phyloP scores from a whole-genome alignment of 2,329 filamentous ascomycete species.

The Epichloe gansuensis region DNA sequence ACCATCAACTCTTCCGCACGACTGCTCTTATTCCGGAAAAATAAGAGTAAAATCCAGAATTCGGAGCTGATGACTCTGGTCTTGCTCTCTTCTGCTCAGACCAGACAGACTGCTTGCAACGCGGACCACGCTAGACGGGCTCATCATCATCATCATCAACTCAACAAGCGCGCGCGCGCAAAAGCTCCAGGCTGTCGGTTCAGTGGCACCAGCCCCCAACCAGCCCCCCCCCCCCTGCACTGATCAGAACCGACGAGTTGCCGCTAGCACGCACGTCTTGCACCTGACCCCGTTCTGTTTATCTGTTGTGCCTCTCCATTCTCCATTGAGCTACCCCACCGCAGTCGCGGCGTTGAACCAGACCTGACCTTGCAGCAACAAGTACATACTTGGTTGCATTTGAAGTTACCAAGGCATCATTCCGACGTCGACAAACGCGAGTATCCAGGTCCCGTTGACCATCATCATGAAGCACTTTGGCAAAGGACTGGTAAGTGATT shows the following conservation, averaged over 20 bases:
- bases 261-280: conserved; percentile 5
- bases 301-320: conserved; percentile 7
- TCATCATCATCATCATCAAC: too few relatives aligned
- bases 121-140: too few relatives aligned
- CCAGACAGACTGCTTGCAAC: too few relatives aligned
- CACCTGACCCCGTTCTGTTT: conserved; percentile 16
- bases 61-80: too few relatives aligned
- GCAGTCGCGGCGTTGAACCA: conserved; percentile 9
- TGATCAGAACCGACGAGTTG: too few relatives aligned
- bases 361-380: conserved; percentile 3
- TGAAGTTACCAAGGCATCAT: neutral
- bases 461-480: conserved; percentile 91
- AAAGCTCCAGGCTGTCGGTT: too few relatives aligned
- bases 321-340: conserved; percentile 12
- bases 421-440: conserved; percentile 6
- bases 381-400: neutral
- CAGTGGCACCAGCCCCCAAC: too few relatives aligned
- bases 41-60: neutral
- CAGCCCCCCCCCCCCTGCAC: too few relatives aligned
- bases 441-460: conserved; percentile 6
- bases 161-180: too few relatives aligned
- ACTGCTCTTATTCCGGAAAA: neutral
- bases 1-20: neutral
- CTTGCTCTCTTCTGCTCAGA: too few relatives aligned
- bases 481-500: conserved; percentile 55